Percentiles rank a stretch among this genome's conserved stretches.
phyloP scores from a whole-genome alignment of 2,329 filamentous ascomycete species.

The Penicillium crustosum region DNA sequence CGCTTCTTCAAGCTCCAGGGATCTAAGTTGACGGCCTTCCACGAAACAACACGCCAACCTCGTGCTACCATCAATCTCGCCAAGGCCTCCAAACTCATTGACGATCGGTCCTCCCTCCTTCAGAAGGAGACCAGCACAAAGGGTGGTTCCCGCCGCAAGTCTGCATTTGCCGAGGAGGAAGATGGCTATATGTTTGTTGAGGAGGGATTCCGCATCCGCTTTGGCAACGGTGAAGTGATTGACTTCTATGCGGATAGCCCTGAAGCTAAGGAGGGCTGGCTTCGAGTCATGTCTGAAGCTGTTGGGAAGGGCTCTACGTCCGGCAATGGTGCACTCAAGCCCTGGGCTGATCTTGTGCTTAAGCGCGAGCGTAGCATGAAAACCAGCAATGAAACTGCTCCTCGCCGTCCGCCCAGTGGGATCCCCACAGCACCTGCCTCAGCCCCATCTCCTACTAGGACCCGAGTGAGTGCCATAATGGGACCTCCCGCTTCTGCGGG shows the following conservation, averaged over 20 bases:
- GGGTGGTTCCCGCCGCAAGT: slow-evolving; percentile 79
- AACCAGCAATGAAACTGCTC: slow-evolving; percentile 30
- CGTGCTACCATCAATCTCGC: slow-evolving; percentile 94
- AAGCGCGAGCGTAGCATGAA: slow-evolving; percentile 45
- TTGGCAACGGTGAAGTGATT: slow-evolving; percentile 96
- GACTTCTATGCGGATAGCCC: slow-evolving; percentile 95
- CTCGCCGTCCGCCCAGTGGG: slow-evolving; percentile 24
- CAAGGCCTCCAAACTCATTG: slow-evolving; percentile 89
- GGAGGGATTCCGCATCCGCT: slow-evolving; percentile 97
- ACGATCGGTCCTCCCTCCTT: slow-evolving; percentile 79
- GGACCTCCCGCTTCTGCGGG: slow-evolving; percentile 25
- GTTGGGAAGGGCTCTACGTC: slow-evolving; percentile 56
- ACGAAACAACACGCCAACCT: slow-evolving; percentile 91
- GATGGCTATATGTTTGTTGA: slow-evolving; percentile 99
- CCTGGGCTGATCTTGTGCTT: slow-evolving; percentile 64
- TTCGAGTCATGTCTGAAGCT: slow-evolving; percentile 77
- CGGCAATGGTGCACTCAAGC: slow-evolving; percentile 48
- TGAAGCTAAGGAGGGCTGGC: slow-evolving; percentile 89
- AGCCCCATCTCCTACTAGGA: slow-evolving; percentile 26
- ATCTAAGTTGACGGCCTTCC: slow-evolving; percentile 89
- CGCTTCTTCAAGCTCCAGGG: slow-evolving; percentile 95
- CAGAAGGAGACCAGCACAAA: slow-evolving; percentile 79
- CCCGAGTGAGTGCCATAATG: slow-evolving; percentile 24
- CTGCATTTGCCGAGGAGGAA: slow-evolving; percentile 95
- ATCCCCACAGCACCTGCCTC: slow-evolving; percentile 18